A percentile compares a stretch with the other conserved stretches of the same genome.
These are phyloP conservation scores for Trichosporon coremiiforme DNA, from an alignment of 1,284 basidiomycete genomes.

Conservation along the genomic window DNA sequence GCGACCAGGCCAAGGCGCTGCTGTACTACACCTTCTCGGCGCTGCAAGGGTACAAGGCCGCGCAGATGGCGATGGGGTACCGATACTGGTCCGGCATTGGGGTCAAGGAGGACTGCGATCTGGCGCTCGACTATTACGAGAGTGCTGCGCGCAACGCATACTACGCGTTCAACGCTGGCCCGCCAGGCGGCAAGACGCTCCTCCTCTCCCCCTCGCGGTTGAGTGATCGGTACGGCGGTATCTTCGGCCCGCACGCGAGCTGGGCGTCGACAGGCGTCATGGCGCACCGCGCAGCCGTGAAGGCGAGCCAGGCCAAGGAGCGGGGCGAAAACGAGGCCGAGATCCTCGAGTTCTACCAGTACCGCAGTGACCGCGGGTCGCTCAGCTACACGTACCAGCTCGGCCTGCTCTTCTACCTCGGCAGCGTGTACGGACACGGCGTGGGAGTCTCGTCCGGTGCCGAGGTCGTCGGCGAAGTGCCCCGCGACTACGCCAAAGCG, in stretches of 20 bases:
- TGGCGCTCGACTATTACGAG: slow-evolving; percentile 83
- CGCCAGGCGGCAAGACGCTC: slow-evolving; percentile 85
- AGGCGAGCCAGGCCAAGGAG: slow-evolving; percentile 74
- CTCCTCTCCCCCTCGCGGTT: slow-evolving; percentile 79
- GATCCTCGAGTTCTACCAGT: slow-evolving; percentile 89
- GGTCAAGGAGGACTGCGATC: slow-evolving; percentile 77
- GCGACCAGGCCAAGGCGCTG: slow-evolving; percentile 64
- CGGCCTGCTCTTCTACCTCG: slow-evolving; percentile 91
- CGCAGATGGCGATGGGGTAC: slow-evolving; percentile 91
- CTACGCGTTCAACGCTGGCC: slow-evolving; percentile 73
- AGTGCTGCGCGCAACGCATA: slow-evolving; percentile 82
- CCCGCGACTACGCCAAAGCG: slow-evolving; percentile 72
- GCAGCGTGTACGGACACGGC: slow-evolving; percentile 62
- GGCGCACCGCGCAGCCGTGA: slow-evolving; percentile 71
- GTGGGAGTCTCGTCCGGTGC: slow-evolving; percentile 76
- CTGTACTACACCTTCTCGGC: slow-evolving; percentile 93
- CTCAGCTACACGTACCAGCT: slow-evolving; percentile 81
- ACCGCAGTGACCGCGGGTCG: slow-evolving; percentile 87
- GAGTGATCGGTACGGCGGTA: slow-evolving; percentile 86
- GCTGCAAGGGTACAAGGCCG: slow-evolving; percentile 77
- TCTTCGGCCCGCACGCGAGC: slow-evolving; percentile 84
- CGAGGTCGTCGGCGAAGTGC: slow-evolving; percentile 79
- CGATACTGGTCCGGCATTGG: slow-evolving; percentile 96
- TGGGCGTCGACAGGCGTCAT: slow-evolving; percentile 68
- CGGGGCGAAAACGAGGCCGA: slow-evolving; percentile 91